phyloP scores from a whole-genome alignment of 768 basidiomycete species.

The Albatrellus ellisii region DNA sequence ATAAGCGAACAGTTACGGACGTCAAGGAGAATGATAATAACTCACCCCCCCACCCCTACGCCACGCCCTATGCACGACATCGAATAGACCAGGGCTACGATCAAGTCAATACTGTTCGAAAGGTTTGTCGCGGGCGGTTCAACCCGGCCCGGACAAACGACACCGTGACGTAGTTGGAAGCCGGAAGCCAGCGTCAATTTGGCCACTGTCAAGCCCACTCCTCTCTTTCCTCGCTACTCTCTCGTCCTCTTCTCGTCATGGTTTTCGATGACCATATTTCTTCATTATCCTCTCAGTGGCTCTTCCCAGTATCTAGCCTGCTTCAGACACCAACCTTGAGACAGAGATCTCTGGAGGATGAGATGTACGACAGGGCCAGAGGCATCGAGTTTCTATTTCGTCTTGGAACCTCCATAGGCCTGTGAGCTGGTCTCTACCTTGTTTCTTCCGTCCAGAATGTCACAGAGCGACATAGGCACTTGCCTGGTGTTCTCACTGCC shows the following conservation, averaged over 20 bases:
- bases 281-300: constrained; percentile 6
- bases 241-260: neutral
- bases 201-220: no score
- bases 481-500: constrained; percentile 74
- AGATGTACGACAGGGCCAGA: constrained; percentile 67
- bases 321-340: constrained; percentile 10
- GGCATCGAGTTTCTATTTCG: constrained; percentile 83
- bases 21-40: no score
- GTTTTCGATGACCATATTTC: constrained; percentile 2
- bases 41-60: no score
- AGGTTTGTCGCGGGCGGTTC: no score
- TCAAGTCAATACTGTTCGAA: no score
- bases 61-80: no score
- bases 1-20: no score
- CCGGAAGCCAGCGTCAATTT: no score
- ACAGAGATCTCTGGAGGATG: constrained; percentile 32
- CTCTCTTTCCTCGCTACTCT: neutral
- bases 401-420: constrained; percentile 57
- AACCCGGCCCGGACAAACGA: no score
- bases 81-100: no score
- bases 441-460: constrained; percentile 10
- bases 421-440: constrained; percentile 37
- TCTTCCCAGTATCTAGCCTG: constrained; percentile 9
- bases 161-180: no score
- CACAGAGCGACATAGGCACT: constrained; percentile 37